Conservation (phyloP, 805 yeast genomes). For the Tetrapisispora pingtungensis region DNA sequence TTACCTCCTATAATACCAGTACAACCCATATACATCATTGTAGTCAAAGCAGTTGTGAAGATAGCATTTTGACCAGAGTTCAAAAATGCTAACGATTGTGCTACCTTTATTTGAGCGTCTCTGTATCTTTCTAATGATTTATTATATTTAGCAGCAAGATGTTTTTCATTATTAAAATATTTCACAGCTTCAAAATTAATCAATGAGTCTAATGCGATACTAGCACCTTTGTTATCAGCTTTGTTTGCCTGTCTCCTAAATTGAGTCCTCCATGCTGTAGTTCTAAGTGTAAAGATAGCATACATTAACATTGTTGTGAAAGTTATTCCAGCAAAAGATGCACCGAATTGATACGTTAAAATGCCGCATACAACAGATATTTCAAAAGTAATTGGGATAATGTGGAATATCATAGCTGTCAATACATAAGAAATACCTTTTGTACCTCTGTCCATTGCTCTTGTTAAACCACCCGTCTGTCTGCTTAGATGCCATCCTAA, state of each 20-base stretch:
- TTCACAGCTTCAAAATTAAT: slow-evolving; percentile 92
- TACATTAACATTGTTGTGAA: slow-evolving; percentile 82
- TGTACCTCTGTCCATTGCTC: slow-evolving; percentile 96
- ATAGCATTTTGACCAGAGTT: slow-evolving; percentile 74
- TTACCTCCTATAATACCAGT: slow-evolving; percentile 78
- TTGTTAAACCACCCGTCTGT: slow-evolving; percentile 91
- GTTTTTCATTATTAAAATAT: slow-evolving; percentile 82
- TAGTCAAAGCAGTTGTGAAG: slow-evolving; percentile 81
- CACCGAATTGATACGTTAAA: slow-evolving; percentile 85
- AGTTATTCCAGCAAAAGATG: slow-evolving; percentile 81
- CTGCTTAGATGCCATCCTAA: slow-evolving; percentile 79
- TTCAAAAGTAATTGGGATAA: slow-evolving; percentile 85
- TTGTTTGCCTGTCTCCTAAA: slow-evolving; percentile 82
- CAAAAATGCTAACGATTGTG: slow-evolving; percentile 69
- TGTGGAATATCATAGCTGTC: slow-evolving; percentile 96
- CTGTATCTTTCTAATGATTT: slow-evolving; percentile 64
- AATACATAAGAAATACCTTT: slow-evolving; percentile 92
- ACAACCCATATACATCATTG: slow-evolving; percentile 98
- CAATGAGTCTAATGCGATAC: slow-evolving; percentile 85
- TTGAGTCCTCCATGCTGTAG: slow-evolving; percentile 93
- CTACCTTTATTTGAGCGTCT: slow-evolving; percentile 59
- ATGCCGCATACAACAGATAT: slow-evolving; percentile 90
- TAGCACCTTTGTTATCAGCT: slow-evolving; percentile 94
- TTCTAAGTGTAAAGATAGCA: slow-evolving; percentile 74
- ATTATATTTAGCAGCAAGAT: slow-evolving; percentile 74